A percentile compares a stretch with the other conserved stretches of the same genome.
Conservation (phyloP, 176 grass and related monocot genomes). For the Raddia distichophylla region DNA sequence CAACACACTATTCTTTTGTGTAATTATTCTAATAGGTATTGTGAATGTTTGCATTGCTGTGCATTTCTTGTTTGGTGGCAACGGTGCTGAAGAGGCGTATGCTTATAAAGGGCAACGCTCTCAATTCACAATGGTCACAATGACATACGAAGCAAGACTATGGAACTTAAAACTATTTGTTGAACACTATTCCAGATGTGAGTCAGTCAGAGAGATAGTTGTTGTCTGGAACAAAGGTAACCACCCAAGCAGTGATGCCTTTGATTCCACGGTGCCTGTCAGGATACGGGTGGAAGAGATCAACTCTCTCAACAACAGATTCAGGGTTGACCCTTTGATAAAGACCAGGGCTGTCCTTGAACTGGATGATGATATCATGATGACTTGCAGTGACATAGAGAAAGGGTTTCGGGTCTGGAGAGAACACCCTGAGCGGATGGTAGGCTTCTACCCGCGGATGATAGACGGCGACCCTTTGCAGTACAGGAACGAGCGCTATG, state of each 20-base stretch:
- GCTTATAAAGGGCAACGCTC: conserved; percentile 71
- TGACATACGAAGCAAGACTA: conserved; percentile 95
- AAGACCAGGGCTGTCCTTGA: conserved; percentile 91
- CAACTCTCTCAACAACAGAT: conserved; percentile 97
- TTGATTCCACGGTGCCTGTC: conserved; percentile 88
- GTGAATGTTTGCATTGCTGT: conserved; percentile 76
- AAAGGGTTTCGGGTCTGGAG: conserved; percentile 97
- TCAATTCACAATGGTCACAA: conserved; percentile 92
- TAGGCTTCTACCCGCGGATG: conserved; percentile 91
- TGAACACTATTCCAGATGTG: conserved; percentile 92
- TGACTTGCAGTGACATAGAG: conserved; percentile 95
- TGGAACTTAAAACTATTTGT: conserved; percentile 97
- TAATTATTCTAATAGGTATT: conserved; percentile 58
- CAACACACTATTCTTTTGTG: conserved; percentile 63
- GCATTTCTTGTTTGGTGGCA: conserved; percentile 77
- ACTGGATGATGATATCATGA: conserved; percentile 98
- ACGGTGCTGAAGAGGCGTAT: conserved; percentile 87
- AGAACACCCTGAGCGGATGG: conserved; percentile 84
- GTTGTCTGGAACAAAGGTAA: conserved; percentile 99
- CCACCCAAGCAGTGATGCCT: conserved; percentile 58
- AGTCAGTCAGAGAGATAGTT: conserved; percentile 93
- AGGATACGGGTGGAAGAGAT: conserved; percentile 79
- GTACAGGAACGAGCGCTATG: conserved; percentile 92
- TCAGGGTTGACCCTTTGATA: conserved; percentile 84
- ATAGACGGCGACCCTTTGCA: conserved; percentile 70